phyloP scores from a whole-genome alignment of 257 asterid species.

The Cynanchum wilfordii region DNA sequence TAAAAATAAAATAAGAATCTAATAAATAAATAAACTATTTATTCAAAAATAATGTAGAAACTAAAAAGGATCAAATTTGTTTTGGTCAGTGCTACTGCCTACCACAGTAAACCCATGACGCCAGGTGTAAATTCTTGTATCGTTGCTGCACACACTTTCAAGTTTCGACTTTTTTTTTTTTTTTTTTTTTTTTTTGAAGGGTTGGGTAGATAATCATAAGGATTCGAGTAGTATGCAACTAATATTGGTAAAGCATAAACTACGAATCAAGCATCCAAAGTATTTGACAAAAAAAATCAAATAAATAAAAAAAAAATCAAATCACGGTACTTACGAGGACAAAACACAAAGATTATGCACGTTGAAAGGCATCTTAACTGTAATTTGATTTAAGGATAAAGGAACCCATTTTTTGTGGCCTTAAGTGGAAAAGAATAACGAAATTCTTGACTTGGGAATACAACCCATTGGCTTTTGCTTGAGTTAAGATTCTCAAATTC shows the following conservation, averaged over 20 bases:
- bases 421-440: slow-evolving; percentile 41
- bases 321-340: slow-evolving; percentile 19
- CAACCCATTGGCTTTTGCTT: slow-evolving; percentile 41
- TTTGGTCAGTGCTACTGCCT: neutral
- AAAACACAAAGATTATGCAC: slow-evolving; percentile 21
- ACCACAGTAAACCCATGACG: neutral
- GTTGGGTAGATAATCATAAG: slow-evolving; percentile 11
- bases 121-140: slow-evolving; percentile 5
- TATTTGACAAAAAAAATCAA: neutral
- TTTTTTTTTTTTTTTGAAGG: neutral
- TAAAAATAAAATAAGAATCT: no score
- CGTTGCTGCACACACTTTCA: neutral
- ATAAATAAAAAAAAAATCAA: no score
- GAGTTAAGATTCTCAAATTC: slow-evolving; percentile 65
- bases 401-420: slow-evolving; percentile 74
- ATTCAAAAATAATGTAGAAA: no score
- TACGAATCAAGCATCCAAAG: slow-evolving; percentile 14
- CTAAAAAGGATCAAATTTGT: no score
- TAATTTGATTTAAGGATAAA: slow-evolving; percentile 34
- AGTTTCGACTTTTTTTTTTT: neutral
- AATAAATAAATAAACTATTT: no score
- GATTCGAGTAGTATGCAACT: slow-evolving; percentile 18
- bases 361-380: slow-evolving; percentile 44
- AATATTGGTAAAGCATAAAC: slow-evolving; percentile 18
- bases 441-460: slow-evolving; percentile 76